Evolutionary conservation across 2,329 filamentous ascomycete genomes (phyloP).

Genomic region (Colletotrichum spinosum): DNA sequence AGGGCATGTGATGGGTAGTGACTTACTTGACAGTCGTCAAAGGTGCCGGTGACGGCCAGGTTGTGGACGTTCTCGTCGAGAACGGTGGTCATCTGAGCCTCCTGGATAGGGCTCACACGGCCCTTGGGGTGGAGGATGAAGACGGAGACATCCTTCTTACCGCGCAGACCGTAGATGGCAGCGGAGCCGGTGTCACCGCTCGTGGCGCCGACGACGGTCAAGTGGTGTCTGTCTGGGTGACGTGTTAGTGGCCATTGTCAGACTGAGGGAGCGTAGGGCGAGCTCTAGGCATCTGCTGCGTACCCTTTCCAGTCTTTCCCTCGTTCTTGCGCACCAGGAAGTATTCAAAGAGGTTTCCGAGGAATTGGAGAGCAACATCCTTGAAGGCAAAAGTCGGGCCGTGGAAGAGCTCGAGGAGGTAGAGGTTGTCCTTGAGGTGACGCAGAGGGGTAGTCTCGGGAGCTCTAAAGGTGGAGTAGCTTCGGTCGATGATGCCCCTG

Average conservation of each 20-base stretch:
- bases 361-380: slow-evolving; percentile 88
- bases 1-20: neutral
- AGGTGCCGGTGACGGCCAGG: slow-evolving; percentile 87
- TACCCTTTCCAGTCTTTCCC: slow-evolving; percentile 71
- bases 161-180: slow-evolving; percentile 92
- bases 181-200: slow-evolving; percentile 92
- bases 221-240: slow-evolving; percentile 74
- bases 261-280: neutral
- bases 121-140: slow-evolving; percentile 96
- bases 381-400: slow-evolving; percentile 97
- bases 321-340: slow-evolving; percentile 81
- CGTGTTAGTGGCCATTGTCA: slow-evolving; percentile 39
- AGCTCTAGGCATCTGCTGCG: slow-evolving; percentile 34
- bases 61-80: slow-evolving; percentile 94
- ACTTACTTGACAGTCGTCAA: slow-evolving; percentile 90
- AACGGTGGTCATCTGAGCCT: slow-evolving; percentile 97
- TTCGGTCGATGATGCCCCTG: slow-evolving; percentile 83
- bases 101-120: slow-evolving; percentile 90
- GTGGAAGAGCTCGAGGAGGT: slow-evolving; percentile 95
- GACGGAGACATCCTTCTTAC: slow-evolving; percentile 96
- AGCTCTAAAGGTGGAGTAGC: slow-evolving; percentile 90
- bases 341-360: slow-evolving; percentile 97
- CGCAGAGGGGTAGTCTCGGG: slow-evolving; percentile 83
- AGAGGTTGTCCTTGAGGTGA: slow-evolving; percentile 81
- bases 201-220: slow-evolving; percentile 89